Percentiles rank a stretch among this genome's conserved stretches.
phyloP scores from a whole-genome alignment of 345 rosid species.

The Melastoma malabathricum region DNA sequence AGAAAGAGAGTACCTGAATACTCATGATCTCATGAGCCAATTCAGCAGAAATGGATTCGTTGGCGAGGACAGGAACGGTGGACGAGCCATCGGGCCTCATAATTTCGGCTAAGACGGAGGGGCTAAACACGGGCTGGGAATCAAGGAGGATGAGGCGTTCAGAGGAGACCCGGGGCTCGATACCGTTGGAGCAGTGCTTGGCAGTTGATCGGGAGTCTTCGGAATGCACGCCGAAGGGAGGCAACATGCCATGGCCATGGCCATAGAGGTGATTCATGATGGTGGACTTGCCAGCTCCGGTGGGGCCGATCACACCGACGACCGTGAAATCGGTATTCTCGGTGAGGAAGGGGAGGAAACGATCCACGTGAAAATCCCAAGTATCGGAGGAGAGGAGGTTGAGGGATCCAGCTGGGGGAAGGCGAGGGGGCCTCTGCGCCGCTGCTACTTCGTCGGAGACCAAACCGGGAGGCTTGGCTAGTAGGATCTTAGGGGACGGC shows the following conservation, averaged over 20 bases:
- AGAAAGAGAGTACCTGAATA: conserved; percentile 40
- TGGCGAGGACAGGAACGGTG: conserved; percentile 45
- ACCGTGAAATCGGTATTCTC: conserved; percentile 81
- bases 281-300: conserved; percentile 72
- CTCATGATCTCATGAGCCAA: conserved; percentile 72
- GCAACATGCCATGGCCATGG: conserved; percentile 66
- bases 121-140: conserved; percentile 67
- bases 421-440: conserved; percentile 53
- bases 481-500: conserved; percentile 55
- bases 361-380: conserved; percentile 80
- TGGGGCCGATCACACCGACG: conserved; percentile 68
- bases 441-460: conserved; percentile 43
- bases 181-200: conserved; percentile 60
- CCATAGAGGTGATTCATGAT: conserved; percentile 77
- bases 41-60: conserved; percentile 61
- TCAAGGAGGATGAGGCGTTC: conserved; percentile 44
- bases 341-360: conserved; percentile 71
- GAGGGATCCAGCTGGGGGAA: conserved; percentile 53
- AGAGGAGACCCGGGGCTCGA: conserved; percentile 70
- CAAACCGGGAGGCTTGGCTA: conserved; percentile 55
- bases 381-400: conserved; percentile 68
- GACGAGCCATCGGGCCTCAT: conserved; percentile 72
- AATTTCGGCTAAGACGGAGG: conserved; percentile 67
- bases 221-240: conserved; percentile 50
- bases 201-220: conserved; percentile 57